Percentiles rank a stretch among this genome's conserved stretches.
Conservation (phyloP, 495 filamentous ascomycete genomes). For the Lasiosphaeriaceae sp. region DNA sequence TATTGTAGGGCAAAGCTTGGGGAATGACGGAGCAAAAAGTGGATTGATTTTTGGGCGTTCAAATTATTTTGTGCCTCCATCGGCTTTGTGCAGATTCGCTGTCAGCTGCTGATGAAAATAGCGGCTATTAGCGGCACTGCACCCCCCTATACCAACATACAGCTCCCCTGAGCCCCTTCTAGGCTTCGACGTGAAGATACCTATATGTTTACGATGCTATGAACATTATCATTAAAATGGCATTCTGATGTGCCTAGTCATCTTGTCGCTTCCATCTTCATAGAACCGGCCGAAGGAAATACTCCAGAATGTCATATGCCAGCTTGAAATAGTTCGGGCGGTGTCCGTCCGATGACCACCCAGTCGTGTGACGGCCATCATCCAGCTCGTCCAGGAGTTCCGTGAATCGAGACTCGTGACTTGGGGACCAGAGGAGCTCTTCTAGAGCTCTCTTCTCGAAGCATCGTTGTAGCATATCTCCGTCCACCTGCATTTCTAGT, state of each 20-base stretch:
- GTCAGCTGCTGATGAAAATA: no score
- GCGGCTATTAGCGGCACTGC: no score
- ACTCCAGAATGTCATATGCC: slow-evolving; percentile 44
- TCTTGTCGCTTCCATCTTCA: not conserved
- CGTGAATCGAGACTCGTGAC: slow-evolving; percentile 23
- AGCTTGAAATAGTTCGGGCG: slow-evolving; percentile 28
- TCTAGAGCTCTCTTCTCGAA: slow-evolving; percentile 47
- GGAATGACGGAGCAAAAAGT: slow-evolving; percentile 1
- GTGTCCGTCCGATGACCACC: slow-evolving; percentile 3
- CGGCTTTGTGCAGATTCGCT: not conserved
- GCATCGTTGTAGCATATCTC: slow-evolving; percentile 57
- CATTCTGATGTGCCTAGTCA: not conserved
- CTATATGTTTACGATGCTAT: not conserved
- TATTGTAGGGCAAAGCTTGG: not conserved
- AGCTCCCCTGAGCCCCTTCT: no score
- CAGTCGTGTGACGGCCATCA: slow-evolving; percentile 17
- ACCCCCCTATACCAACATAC: no score
- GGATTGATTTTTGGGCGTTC: slow-evolving; percentile 14
- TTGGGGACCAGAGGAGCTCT: slow-evolving; percentile 32
- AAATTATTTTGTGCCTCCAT: slow-evolving; percentile 22
- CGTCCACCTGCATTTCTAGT: slow-evolving; percentile 60
- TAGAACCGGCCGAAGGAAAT: slow-evolving; percentile 35
- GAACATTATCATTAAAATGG: not conserved
- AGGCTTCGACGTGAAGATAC: no score
- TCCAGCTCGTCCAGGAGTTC: slow-evolving; percentile 36